A percentile compares a stretch with the other conserved stretches of the same genome.
Evolutionary conservation across 1,284 basidiomycete genomes (phyloP).

Genomic region (Malassezia nana): DNA sequence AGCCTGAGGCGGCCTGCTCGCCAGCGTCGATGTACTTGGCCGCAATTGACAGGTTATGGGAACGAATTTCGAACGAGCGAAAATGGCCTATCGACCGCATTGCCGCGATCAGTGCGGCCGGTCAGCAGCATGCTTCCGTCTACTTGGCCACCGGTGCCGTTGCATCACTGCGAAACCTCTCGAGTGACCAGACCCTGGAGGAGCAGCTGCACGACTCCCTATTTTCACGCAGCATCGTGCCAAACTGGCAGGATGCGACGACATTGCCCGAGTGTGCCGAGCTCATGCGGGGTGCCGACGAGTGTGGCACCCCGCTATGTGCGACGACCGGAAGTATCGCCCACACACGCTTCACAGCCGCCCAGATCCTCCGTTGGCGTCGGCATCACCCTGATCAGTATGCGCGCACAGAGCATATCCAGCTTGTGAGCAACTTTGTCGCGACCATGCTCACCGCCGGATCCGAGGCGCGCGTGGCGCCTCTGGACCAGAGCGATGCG

Average conservation of each 20-base stretch:
- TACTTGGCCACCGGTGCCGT: conserved; percentile 65
- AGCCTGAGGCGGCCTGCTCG: conserved; percentile 60
- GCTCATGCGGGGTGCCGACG: conserved; percentile 50
- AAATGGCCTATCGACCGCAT: conserved; percentile 58
- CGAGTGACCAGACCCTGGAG: conserved; percentile 54
- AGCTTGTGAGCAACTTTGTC: conserved; percentile 72
- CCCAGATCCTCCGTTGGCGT: conserved; percentile 66
- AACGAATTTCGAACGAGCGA: conserved; percentile 56
- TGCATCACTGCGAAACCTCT: conserved; percentile 55
- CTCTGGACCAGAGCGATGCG: conserved; percentile 59
- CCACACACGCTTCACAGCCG: conserved; percentile 77
- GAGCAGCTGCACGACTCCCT: conserved; percentile 53
- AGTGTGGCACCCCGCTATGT: not conserved
- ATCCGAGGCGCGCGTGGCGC: conserved; percentile 20
- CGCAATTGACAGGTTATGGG: conserved; percentile 67
- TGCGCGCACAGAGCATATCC: conserved; percentile 60
- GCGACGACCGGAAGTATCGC: conserved; percentile 66
- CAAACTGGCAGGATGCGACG: conserved; percentile 88
- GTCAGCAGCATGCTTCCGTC: conserved; percentile 85
- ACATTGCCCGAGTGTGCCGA: conserved; percentile 64
- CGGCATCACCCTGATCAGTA: conserved; percentile 58
- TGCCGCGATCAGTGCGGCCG: conserved; percentile 62
- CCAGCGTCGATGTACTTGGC: conserved; percentile 76
- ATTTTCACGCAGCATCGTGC: conserved; percentile 63
- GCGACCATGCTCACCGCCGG: conserved; percentile 62